Evolutionary conservation across 768 basidiomycete genomes (phyloP).

Genomic region (Austroboletus eburneus): DNA sequence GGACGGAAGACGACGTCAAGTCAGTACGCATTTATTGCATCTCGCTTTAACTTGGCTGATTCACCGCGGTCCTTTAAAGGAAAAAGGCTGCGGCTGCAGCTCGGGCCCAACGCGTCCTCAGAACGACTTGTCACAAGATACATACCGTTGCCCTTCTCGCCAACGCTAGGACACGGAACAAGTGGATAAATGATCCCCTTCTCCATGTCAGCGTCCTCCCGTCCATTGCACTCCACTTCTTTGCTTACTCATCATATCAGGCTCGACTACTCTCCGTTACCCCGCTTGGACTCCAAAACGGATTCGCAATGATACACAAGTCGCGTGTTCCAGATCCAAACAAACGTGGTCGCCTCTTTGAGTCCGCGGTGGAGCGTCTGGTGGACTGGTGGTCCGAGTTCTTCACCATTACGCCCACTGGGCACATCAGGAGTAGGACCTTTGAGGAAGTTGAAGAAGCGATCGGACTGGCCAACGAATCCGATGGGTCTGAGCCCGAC

Average conservation of each 20-base stretch:
- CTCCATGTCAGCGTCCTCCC: conserved; percentile 60
- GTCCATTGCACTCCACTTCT: neutral
- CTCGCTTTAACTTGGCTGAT: neutral
- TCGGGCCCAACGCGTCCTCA: conserved; percentile 64
- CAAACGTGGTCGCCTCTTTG: conserved; percentile 84
- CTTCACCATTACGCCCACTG: conserved; percentile 56
- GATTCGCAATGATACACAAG: conserved; percentile 79
- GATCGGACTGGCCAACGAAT: conserved; percentile 25
- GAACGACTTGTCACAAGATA: conserved; percentile 83
- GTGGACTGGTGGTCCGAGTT: conserved; percentile 79
- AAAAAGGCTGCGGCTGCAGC: conserved; percentile 39
- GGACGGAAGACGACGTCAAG: conserved; percentile 41
- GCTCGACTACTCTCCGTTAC: conserved; percentile 85
- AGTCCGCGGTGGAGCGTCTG: conserved; percentile 69
- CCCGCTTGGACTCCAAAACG: conserved; percentile 74
- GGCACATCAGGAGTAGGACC: conserved; percentile 70
- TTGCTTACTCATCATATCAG: conserved; percentile 37
- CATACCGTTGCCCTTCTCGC: conserved; percentile 81
- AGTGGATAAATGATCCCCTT: conserved; percentile 77
- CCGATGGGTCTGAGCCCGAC: conserved; percentile 39
- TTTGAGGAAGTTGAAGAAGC: conserved; percentile 67
- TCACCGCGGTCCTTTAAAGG: conserved; percentile 36
- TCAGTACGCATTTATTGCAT: conserved; percentile 28
- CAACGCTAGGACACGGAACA: conserved; percentile 72
- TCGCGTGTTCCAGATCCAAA: conserved; percentile 74